Base-by-base conservation (phyloP, 805 yeast genomes). In the Tetrapisispora fleetii region DNA sequence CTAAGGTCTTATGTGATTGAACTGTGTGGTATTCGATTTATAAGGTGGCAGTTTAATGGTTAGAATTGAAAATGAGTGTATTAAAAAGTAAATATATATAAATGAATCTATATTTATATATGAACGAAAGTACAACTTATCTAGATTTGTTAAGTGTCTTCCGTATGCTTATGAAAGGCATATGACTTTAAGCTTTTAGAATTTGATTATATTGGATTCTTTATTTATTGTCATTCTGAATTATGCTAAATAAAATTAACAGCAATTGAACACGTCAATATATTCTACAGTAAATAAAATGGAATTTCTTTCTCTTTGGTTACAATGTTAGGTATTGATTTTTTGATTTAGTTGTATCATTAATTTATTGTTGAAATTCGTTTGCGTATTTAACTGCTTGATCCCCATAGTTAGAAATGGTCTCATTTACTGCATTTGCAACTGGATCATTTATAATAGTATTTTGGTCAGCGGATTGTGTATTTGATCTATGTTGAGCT, bases 371-470 rank as follows among this genome's bases (percentile, higher is more conserved):
- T 53, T 62, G 62, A 45, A 64, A 64, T 45, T 64, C 67, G 39
- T 63, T 59, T 6, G 62, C 67, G 48, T 58, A 64, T 32, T 61
- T 66, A 24, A 62, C 60, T 6, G 67, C 67, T 51, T 64, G 68
- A 43, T 59, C 57, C 5, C 62, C 67, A 46, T 55, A 64, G 19
- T 53, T 55, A 40, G 63, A 48, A 21, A 64, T 57, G 3, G 63
- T 50, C 32, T 58, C 64, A 42, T 54, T 49, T 8, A 52, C 53
- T 18, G 53, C 49, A 24, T 45, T 47, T 43, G 43, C 32, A 33
- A 48, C 47, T 39, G 42, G 52, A 14, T 50, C 40, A 19, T 36
- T 44, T 3, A 40, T 17, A 9, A 37, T 18, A 10, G 17, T 16
- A 16, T 37, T 28, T 17, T 24, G 18, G 7, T 32, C 16, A 17